phyloP scores from a whole-genome alignment of 2,329 filamentous ascomycete genomes.

The Colletotrichum lini region DNA sequence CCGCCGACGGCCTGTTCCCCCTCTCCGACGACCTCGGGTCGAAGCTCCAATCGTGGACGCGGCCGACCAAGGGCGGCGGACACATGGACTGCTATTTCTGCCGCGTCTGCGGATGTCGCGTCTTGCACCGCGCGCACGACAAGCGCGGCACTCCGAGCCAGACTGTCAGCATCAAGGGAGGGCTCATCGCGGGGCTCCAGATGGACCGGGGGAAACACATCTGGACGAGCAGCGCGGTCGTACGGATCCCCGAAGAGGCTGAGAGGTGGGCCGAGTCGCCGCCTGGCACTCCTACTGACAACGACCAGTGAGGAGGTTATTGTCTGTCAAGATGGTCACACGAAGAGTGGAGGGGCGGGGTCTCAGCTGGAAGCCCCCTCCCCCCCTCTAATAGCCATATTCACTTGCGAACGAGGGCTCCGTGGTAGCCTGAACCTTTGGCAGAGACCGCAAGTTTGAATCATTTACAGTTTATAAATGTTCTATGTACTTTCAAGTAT shows the following conservation, averaged over 20 bases:
- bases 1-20: constrained; percentile 57
- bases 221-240: constrained; percentile 59
- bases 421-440: not conserved
- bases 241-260: constrained; percentile 57
- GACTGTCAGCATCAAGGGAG: constrained; percentile 63
- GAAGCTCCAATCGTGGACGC: constrained; percentile 55
- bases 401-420: too few relatives aligned
- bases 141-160: constrained; percentile 54
- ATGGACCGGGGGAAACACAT: constrained; percentile 61
- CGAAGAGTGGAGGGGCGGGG: not conserved
- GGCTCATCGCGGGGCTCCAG: constrained; percentile 58
- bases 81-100: constrained; percentile 61
- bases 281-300: not conserved
- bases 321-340: not conserved
- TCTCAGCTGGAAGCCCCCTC: too few relatives aligned
- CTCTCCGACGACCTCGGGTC: constrained; percentile 51
- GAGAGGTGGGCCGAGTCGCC: constrained; percentile 38
- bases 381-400: too few relatives aligned
- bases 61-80: constrained; percentile 56
- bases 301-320: not conserved
- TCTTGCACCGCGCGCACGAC: constrained; percentile 60
- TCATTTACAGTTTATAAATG: not conserved
- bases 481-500: not conserved
- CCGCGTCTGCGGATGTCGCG: constrained; percentile 59
- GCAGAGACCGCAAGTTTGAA: not conserved